Conservation (phyloP, 331 rosid genomes). For the Malus hybrid region DNA sequence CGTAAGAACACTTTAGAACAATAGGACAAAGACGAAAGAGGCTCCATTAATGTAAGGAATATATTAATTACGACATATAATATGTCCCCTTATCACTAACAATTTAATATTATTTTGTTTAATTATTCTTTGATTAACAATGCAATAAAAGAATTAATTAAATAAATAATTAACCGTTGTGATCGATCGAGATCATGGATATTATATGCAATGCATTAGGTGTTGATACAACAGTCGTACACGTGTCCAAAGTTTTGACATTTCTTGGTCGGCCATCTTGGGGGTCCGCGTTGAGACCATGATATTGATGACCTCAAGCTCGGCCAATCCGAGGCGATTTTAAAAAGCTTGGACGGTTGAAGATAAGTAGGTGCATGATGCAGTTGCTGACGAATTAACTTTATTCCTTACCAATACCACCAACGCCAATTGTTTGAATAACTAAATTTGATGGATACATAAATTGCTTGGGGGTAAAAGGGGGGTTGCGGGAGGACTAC, state of each 20-base stretch:
- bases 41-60: background rate
- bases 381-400: background rate
- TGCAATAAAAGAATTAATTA: background rate
- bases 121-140: background rate
- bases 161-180: background rate
- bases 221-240: background rate
- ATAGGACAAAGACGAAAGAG: background rate
- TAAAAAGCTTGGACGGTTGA: conserved; percentile 29
- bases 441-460: background rate
- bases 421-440: background rate
- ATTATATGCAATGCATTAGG: background rate
- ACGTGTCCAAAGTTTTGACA: background rate
- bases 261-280: background rate
- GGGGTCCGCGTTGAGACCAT: background rate
- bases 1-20: conserved; percentile 36
- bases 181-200: background rate
- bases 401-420: conserved; percentile 5
- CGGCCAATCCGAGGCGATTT: conserved; percentile 23
- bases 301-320: background rate
- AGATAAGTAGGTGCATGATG: conserved; percentile 14
- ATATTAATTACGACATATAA: too few relatives aligned
- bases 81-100: background rate
- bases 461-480: too few relatives aligned
- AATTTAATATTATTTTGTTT: background rate
- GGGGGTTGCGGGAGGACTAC: too few relatives aligned